Base-by-base conservation (phyloP, 2,329 filamentous ascomycete genomes). In the Cladosporium sphaerospermum region DNA sequence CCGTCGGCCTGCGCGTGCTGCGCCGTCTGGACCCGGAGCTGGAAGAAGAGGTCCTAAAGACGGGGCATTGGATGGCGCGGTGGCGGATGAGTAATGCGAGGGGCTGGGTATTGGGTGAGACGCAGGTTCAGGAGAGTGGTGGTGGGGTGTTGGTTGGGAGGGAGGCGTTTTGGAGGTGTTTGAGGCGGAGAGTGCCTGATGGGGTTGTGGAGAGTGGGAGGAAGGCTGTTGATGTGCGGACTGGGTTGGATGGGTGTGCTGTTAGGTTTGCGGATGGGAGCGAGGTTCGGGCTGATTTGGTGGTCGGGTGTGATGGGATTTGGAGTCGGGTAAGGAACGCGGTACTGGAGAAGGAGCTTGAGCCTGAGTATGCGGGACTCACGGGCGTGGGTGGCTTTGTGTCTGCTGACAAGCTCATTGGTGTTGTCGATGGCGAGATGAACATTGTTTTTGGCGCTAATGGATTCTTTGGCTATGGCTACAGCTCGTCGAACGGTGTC, bases 381-480 rank as follows among this genome's bases (percentile, higher is more conserved):
- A 67, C 71, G 3, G 73, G 75, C 9, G 67, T 78, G n/a, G 74
- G 75, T 16, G 73, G 74, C 10, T 75, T 77, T 54, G 56, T 75
- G 28, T 63, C 68, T n/a, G 55, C 60, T 8, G 56, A 64, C 0
- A 52, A 75, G 33, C 64, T 70, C 13, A 54, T 64, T 11, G 56
- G 57, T 9, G 59, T 67, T 14, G 48, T 57, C 13, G 48, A 61
- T 13, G 56, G 61, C 9, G 68, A 70, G 4, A 74, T 77, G 70
- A 69, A 67, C 37, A 66, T 78, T 42, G 64, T 71, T 0, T 76
- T 76, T 53, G 75, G 76, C 1, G 66, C 71, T 1, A 75, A 75
- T 48, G 76, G 76, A 0, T 78, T 78, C 59, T 78, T 78, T 56
- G 76, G 76, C 1, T 78, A 77, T 59, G 70, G 71, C 23, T 72